These are phyloP conservation scores for Hygrophila difformis DNA, from an alignment of 257 asterid species.

Conservation along the genomic window DNA sequence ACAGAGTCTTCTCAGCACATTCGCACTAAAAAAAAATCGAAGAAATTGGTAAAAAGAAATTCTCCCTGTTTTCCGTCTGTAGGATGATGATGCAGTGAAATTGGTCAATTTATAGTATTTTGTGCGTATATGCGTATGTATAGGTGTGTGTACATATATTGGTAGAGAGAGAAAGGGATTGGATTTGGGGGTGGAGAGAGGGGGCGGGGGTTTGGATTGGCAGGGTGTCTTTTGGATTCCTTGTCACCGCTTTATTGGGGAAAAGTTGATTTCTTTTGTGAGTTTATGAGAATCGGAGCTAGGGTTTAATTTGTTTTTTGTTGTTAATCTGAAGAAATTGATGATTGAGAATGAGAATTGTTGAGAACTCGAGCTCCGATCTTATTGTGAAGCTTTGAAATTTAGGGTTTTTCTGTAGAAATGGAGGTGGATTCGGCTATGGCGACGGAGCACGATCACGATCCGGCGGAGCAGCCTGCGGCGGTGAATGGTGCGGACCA, in stretches of 20 bases:
- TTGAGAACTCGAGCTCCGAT: conserved; percentile 48
- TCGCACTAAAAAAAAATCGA: no score
- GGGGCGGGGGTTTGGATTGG: conserved; percentile 34
- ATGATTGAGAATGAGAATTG: conserved; percentile 35
- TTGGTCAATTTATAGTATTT: no score
- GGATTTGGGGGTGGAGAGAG: conserved; percentile 20
- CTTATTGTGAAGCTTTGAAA: conserved; percentile 22
- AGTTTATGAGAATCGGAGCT: conserved; percentile 29
- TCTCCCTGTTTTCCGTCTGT: no score
- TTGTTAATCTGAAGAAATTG: conserved; percentile 14
- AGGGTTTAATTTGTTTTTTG: no score
- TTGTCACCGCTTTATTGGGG: conserved; percentile 24
- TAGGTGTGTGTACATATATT: no score
- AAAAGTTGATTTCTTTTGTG: not conserved
- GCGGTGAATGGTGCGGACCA: conserved; percentile 27
- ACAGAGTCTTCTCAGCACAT: no score
- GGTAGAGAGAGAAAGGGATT: not conserved
- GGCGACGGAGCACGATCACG: conserved; percentile 68
- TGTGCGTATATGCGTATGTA: no score
- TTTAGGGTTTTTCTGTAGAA: conserved; percentile 41
- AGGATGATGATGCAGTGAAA: no score
- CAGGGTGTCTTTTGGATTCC: conserved; percentile 30
- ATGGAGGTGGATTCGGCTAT: conserved; percentile 90
- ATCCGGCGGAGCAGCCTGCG: conserved; percentile 27
- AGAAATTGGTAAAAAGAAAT: no score